phyloP scores from a whole-genome alignment of 768 basidiomycete species.

The Podaxis rugospora region DNA sequence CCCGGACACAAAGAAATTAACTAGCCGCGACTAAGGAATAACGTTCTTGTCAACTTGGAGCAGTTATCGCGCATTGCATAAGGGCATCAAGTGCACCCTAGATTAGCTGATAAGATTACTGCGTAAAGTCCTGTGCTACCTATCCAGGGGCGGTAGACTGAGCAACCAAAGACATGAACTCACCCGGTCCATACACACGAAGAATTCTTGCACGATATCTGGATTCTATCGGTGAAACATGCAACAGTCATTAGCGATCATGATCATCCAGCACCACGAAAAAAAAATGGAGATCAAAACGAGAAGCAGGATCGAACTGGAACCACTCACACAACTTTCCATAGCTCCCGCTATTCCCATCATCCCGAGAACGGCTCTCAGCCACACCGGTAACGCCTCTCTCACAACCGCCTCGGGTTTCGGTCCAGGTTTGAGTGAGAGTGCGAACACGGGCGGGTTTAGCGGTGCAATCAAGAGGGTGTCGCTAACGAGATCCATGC shows the following conservation, averaged over 20 bases:
- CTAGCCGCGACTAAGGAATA: constrained; percentile 82
- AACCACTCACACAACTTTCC: constrained; percentile 51
- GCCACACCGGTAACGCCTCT: constrained; percentile 48
- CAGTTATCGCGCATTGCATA: constrained; percentile 63
- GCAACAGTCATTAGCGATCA: background rate
- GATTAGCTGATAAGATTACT: constrained; percentile 57
- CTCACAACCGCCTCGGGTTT: constrained; percentile 56
- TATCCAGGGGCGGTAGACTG: constrained; percentile 9
- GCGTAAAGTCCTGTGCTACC: constrained; percentile 57
- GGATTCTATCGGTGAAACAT: constrained; percentile 61
- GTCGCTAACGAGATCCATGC: constrained; percentile 83
- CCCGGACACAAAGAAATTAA: constrained; percentile 62
- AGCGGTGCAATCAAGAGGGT: constrained; percentile 74
- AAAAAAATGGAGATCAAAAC: background rate
- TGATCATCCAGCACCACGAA: background rate
- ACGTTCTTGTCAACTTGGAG: constrained; percentile 72
- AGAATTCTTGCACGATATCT: constrained; percentile 88
- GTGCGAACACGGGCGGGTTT: constrained; percentile 59
- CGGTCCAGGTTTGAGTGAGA: constrained; percentile 47
- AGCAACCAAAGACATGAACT: constrained; percentile 18
- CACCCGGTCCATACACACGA: constrained; percentile 76
- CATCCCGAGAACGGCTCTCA: constrained; percentile 51
- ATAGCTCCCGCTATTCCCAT: constrained; percentile 59
- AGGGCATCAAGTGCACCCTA: constrained; percentile 60
- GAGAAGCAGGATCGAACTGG: background rate